Conservation (phyloP, 2,329 filamentous ascomycete species). For the Microcyclosporella mali region DNA sequence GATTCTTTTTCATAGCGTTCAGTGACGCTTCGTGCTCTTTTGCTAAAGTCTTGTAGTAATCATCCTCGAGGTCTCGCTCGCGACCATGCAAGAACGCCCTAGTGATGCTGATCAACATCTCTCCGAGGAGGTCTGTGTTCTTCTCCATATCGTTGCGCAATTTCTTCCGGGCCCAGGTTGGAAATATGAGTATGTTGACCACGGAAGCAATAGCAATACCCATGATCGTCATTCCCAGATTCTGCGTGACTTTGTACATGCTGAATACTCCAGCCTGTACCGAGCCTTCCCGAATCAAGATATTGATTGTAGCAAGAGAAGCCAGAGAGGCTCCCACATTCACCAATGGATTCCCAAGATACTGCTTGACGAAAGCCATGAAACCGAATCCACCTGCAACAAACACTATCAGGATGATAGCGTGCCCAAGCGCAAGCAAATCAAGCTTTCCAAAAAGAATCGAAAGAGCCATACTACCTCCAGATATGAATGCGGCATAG, state of each 20-base stretch:
- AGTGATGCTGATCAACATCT: constrained; percentile 76
- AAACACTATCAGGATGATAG: constrained; percentile 73
- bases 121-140: constrained; percentile 67
- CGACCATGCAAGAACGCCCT: constrained; percentile 76
- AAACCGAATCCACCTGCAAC: constrained; percentile 82
- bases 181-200: constrained; percentile 72
- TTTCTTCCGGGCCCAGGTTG: constrained; percentile 66
- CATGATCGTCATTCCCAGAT: constrained; percentile 77
- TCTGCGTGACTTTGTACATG: constrained; percentile 71
- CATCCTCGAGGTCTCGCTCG: constrained; percentile 67
- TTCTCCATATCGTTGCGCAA: constrained; percentile 68
- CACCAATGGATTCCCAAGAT: constrained; percentile 35
- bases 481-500: constrained; percentile 69
- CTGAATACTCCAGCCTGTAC: constrained; percentile 78
- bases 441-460: constrained; percentile 67
- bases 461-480: constrained; percentile 83
- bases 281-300: constrained; percentile 85
- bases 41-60: constrained; percentile 55
- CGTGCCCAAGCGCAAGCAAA: constrained; percentile 66
- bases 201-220: constrained; percentile 65
- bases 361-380: constrained; percentile 49
- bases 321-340: constrained; percentile 68
- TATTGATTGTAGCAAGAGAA: constrained; percentile 80
- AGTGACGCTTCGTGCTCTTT: constrained; percentile 61
- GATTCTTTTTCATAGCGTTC: constrained; percentile 64